These are phyloP conservation scores for Diaporthe citriasiana DNA, from an alignment of 2,329 filamentous ascomycete species.

Conservation along the genomic window DNA sequence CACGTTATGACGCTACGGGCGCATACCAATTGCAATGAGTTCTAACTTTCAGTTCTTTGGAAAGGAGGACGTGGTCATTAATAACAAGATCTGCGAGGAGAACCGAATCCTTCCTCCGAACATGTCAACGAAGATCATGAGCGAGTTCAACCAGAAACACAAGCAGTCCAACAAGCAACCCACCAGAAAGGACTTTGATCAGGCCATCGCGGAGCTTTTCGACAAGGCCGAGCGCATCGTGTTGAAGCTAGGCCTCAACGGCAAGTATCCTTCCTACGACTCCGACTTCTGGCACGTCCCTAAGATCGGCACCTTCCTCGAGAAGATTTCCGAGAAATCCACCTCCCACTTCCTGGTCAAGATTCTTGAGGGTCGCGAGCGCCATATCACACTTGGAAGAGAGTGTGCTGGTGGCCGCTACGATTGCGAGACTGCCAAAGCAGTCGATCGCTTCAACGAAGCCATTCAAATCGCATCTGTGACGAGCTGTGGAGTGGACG, in stretches of 20 bases:
- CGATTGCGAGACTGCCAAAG: not conserved
- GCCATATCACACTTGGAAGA: not conserved
- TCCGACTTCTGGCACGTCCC: not conserved
- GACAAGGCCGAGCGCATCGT: not conserved
- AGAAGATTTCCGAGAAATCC: not conserved
- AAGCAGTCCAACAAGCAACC: not conserved
- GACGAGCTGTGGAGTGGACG: no score
- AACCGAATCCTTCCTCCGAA: not conserved
- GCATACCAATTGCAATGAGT: no score
- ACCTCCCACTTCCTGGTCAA: not conserved
- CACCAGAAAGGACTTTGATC: not conserved
- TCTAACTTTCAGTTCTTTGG: not conserved
- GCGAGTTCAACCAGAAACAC: not conserved
- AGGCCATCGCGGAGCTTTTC: not conserved
- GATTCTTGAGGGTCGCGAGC: not conserved
- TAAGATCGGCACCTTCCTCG: slow-evolving; percentile 5
- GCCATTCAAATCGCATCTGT: not conserved
- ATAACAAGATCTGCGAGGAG: not conserved
- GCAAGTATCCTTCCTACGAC: not conserved
- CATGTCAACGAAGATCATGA: slow-evolving; percentile 5
- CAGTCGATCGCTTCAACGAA: not conserved
- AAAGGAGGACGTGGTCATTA: not conserved
- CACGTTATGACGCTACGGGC: no score
- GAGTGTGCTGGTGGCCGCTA: not conserved
- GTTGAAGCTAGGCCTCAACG: not conserved